phyloP scores from a whole-genome alignment of 2,329 filamentous ascomycete species.

The Talaromyces marneffei region DNA sequence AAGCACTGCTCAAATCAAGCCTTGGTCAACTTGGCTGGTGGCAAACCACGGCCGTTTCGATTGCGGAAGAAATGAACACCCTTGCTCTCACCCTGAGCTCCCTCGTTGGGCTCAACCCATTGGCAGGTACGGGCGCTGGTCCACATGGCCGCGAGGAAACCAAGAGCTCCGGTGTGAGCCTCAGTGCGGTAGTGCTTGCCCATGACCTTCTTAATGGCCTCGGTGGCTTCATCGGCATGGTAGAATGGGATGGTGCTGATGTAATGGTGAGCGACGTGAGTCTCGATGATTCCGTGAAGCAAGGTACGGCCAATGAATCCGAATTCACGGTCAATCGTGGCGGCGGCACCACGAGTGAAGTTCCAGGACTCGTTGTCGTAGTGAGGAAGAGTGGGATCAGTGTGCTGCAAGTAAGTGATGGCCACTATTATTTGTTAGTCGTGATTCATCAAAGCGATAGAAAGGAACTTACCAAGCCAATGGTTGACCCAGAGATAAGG shows the following conservation, averaged over 20 bases:
- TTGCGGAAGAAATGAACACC: constrained; percentile 94
- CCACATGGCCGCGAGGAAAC: constrained; percentile 82
- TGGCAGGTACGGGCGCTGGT: constrained; percentile 80
- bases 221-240: constrained; percentile 86
- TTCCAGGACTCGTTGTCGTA: constrained; percentile 84
- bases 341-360: constrained; percentile 86
- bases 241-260: constrained; percentile 95
- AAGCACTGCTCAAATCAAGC: not conserved
- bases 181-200: constrained; percentile 89
- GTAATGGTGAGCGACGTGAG: constrained; percentile 97
- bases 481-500: constrained; percentile 98
- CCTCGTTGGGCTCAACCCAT: constrained; percentile 90
- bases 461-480: constrained; percentile 70
- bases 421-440: constrained; percentile 58
- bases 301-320: constrained; percentile 89
- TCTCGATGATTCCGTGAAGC: constrained; percentile 94
- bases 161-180: constrained; percentile 65
- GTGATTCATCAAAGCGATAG: constrained; percentile 15
- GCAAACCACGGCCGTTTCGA: constrained; percentile 73
- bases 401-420: constrained; percentile 97
- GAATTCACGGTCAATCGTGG: constrained; percentile 95
- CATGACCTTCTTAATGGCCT: constrained; percentile 93
- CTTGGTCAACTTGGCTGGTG: constrained; percentile 41
- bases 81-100: constrained; percentile 71
- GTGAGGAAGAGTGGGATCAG: constrained; percentile 87